Evolutionary conservation across 352 stramenopile genomes (phyloP), one percentile per base, ranked within the genome.

Genomic region (Halophytophthora batemanensis): DNA sequence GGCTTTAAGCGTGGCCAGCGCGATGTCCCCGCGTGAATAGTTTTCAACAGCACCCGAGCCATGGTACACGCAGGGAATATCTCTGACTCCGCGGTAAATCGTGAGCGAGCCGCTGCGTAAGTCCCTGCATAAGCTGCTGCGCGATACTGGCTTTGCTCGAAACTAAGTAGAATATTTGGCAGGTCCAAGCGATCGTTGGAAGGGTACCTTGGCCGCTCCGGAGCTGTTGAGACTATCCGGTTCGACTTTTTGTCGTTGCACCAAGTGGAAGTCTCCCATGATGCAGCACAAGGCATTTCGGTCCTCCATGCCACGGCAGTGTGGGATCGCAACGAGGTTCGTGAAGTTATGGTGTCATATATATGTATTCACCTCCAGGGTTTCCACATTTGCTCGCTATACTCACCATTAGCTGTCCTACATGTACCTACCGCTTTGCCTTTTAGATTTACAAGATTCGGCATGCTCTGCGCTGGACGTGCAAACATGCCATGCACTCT

Each of bases 401-500:
- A n/a, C n/a, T n/a, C n/a, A n/a, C n/a, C n/a, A n/a, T n/a, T n/a
- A n/a, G n/a, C n/a, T n/a, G n/a, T n/a, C n/a, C n/a, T n/a, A n/a
- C n/a, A n/a, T n/a, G n/a, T n/a, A n/a, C n/a, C n/a, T n/a, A n/a
- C n/a, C n/a, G 17, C 12, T 14, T 45, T 18, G 6, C 5, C 19
- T 11, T 33, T 12, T 23, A 29, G 1, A 8, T 17, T 17, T 18
- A 45, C 15, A 5, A 23, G 8, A 37, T 45, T 35, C 37, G 15
- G 0, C 35, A 19, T 17, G 49, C 21, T 29, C 22, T 48, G 17
- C 13, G 12, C 15, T 58, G 50, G 18, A 58, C 41, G 12, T 46
- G 41, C 42, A 58, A 58, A 14, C 21, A 11, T 2, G 45, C 33
- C 25, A 58, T 28, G 35, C 42, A 51, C 18, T 28, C 31, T 6